phyloP scores from a whole-genome alignment of 169 alveolate species.

The Cryptosporidium parvum region DNA sequence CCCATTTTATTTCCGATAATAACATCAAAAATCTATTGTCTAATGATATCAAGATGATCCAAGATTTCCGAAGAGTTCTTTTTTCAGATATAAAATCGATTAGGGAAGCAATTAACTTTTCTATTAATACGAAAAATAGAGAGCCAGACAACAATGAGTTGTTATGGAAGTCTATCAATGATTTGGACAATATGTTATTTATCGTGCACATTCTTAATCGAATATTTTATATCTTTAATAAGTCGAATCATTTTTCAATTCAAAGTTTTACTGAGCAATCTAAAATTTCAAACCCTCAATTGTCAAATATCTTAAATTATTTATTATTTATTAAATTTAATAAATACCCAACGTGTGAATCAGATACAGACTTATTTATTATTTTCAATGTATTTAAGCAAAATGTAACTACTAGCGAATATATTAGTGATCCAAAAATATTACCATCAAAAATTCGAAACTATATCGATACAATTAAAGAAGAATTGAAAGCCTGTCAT shows the following conservation, averaged over 20 bases:
- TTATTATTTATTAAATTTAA: conserved; percentile 11
- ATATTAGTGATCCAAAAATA: neutral
- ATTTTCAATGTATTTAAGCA: conserved; percentile 40
- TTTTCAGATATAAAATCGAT: conserved; percentile 47
- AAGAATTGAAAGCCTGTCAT: neutral
- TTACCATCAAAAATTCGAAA: conserved; percentile 1
- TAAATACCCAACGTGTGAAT: conserved; percentile 13
- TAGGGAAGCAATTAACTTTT: conserved; percentile 23
- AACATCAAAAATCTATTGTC: neutral
- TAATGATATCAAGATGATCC: conserved; percentile 49
- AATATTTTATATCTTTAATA: neutral
- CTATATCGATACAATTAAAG: neutral
- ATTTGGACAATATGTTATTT: neutral
- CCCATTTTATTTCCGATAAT: conserved; percentile 14
- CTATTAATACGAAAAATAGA: neutral
- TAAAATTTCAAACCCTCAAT: neutral
- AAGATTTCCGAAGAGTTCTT: conserved; percentile 65
- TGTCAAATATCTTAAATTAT: neutral
- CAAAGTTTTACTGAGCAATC: conserved; percentile 29
- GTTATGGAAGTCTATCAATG: conserved; percentile 13
- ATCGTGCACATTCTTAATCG: conserved; percentile 27
- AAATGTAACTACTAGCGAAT: neutral
- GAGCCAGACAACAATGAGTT: conserved; percentile 16
- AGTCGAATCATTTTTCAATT: neutral
- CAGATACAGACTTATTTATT: conserved; percentile 49